Conservation (phyloP, 768 basidiomycete genomes). For the Antrodiella citrinella region DNA sequence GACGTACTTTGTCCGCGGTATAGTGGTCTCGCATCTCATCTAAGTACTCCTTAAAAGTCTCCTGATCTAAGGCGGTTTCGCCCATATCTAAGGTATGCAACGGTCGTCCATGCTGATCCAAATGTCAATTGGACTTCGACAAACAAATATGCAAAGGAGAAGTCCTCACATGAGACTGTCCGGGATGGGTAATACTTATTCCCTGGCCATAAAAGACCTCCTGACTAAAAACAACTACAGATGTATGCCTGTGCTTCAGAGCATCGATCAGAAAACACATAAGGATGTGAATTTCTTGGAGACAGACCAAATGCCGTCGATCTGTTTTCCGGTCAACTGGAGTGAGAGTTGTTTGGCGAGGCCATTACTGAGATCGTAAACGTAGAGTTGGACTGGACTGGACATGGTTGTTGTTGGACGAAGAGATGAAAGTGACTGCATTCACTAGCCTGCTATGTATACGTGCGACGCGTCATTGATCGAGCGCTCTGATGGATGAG, state of each 20-base stretch:
- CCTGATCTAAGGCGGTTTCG: slow-evolving; percentile 72
- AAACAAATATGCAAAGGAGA: no score
- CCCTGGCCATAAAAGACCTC: slow-evolving; percentile 92
- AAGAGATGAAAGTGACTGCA: background rate
- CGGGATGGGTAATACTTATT: slow-evolving; percentile 62
- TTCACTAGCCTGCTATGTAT: no score
- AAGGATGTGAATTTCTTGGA: no score
- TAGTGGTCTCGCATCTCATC: slow-evolving; percentile 68
- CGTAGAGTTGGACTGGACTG: slow-evolving; percentile 62
- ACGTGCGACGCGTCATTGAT: no score
- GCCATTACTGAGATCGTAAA: slow-evolving; percentile 89
- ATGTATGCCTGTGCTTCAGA: slow-evolving; percentile 68
- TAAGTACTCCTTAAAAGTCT: slow-evolving; percentile 82
- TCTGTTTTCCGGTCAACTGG: slow-evolving; percentile 80
- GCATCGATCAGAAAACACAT: slow-evolving; percentile 9
- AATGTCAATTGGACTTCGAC: no score
- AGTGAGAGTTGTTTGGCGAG: slow-evolving; percentile 72
- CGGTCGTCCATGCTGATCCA: slow-evolving; percentile 81
- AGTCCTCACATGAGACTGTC: slow-evolving; percentile 76
- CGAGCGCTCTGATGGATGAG: no score
- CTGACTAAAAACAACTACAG: slow-evolving; percentile 77
- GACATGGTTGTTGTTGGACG: slow-evolving; percentile 9
- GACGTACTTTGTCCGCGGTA: slow-evolving; percentile 77
- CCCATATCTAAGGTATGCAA: slow-evolving; percentile 68
- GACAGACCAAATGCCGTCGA: slow-evolving; percentile 88